Conservation (phyloP, 2,329 filamentous ascomycete species). For the Trichophyton verrucosum region DNA sequence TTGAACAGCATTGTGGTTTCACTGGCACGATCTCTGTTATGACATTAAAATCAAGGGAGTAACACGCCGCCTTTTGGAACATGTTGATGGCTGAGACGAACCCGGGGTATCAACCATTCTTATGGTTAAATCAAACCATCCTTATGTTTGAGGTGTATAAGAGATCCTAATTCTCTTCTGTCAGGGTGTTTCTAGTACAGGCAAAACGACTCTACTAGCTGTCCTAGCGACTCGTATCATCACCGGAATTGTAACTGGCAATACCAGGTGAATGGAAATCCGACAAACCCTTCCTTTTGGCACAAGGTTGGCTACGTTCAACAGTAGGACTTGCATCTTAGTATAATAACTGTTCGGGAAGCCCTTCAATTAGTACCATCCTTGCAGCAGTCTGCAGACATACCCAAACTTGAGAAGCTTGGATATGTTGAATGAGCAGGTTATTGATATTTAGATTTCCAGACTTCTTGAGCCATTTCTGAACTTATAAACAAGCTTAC, state of each 20-base stretch:
- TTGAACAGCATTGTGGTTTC: constrained; percentile 42
- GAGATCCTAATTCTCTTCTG: too few species aligned
- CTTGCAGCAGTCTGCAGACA: constrained; percentile 67
- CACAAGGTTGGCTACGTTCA: constrained; percentile 66
- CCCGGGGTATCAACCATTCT: constrained; percentile 79
- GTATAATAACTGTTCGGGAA: constrained; percentile 76
- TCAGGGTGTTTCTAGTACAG: constrained; percentile 67
- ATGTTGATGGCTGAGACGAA: constrained; percentile 88
- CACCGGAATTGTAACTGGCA: constrained; percentile 76
- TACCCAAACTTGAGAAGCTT: constrained; percentile 62
- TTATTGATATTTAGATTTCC: constrained; percentile 85
- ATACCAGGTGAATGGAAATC: constrained; percentile 65
- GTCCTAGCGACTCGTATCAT: constrained; percentile 73
- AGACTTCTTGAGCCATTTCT: constrained; percentile 86
- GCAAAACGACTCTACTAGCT: constrained; percentile 82
- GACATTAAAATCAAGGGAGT: constrained; percentile 69
- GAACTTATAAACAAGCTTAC: constrained; percentile 80
- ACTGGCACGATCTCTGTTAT: constrained; percentile 75
- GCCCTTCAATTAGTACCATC: constrained; percentile 75
- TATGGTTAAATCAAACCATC: constrained; percentile 43
- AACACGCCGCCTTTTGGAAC: constrained; percentile 61
- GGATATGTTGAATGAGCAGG: constrained; percentile 66
- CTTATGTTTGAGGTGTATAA: too few species aligned
- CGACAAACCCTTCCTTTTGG: constrained; percentile 63
- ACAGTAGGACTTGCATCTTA: constrained; percentile 79